These are phyloP conservation scores for Amanita fuliginea DNA, from an alignment of 768 basidiomycete species.

Conservation along the genomic window DNA sequence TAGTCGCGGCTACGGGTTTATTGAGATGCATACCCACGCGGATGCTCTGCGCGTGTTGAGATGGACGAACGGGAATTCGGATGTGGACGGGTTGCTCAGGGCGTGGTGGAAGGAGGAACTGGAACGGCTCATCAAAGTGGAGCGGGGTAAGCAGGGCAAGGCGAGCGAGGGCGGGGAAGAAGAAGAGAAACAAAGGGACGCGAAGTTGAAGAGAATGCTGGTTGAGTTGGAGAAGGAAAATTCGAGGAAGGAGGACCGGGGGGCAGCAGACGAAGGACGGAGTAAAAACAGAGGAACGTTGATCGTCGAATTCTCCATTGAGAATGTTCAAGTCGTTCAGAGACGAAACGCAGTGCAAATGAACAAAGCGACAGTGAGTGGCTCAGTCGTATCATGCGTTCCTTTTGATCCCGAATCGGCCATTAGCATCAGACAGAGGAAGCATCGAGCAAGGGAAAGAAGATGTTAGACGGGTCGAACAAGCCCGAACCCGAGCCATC, in stretches of 20 bases:
- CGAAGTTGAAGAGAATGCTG: conserved; percentile 39
- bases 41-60: conserved; percentile 86
- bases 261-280: conserved; percentile 33
- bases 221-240: conserved; percentile 36
- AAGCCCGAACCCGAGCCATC: background rate
- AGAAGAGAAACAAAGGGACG: conserved; percentile 43
- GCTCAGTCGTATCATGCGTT: too few species aligned
- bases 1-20: conserved; percentile 79
- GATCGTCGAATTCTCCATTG: conserved; percentile 94
- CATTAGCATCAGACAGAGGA: background rate
- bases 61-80: conserved; percentile 89
- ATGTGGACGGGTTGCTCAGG: conserved; percentile 51
- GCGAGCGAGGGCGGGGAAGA: conserved; percentile 49
- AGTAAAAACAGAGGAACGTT: conserved; percentile 40
- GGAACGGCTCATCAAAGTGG: conserved; percentile 30
- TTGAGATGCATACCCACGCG: conserved; percentile 81
- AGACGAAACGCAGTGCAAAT: conserved; percentile 48
- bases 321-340: conserved; percentile 86
- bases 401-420: background rate
- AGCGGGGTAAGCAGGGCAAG: conserved; percentile 32
- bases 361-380: conserved; percentile 20
- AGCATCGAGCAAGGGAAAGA: background rate
- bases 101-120: conserved; percentile 84
- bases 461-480: background rate
- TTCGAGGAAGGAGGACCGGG: conserved; percentile 38